Evolutionary conservation across 768 basidiomycete genomes (phyloP).

Genomic region (Dioszegia hungarica): DNA sequence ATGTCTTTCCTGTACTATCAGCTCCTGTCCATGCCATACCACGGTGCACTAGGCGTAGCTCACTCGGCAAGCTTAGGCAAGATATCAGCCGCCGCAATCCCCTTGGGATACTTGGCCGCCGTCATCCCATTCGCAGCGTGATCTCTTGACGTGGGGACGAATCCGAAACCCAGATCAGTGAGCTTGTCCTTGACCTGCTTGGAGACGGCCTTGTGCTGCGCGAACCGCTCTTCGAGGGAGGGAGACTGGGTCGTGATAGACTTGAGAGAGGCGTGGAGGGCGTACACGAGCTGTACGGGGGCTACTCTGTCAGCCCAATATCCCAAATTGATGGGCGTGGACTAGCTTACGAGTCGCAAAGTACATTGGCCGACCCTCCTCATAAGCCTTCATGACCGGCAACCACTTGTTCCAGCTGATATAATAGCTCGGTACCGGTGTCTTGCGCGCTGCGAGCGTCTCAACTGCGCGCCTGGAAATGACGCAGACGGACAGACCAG

Average conservation of each 20-base stretch:
- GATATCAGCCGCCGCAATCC: slow-evolving; percentile 69
- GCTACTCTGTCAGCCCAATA: slow-evolving; percentile 44
- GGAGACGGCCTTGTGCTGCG: slow-evolving; percentile 66
- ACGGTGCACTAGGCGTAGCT: background rate
- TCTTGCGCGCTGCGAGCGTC: slow-evolving; percentile 61
- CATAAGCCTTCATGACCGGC: slow-evolving; percentile 91
- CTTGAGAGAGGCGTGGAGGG: slow-evolving; percentile 74
- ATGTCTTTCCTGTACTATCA: slow-evolving; percentile 58
- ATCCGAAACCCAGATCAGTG: slow-evolving; percentile 62
- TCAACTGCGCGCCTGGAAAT: slow-evolving; percentile 75
- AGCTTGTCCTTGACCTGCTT: slow-evolving; percentile 65
- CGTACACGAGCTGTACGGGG: slow-evolving; percentile 89
- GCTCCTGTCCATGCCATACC: background rate
- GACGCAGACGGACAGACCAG: slow-evolving; percentile 81
- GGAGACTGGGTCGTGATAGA: slow-evolving; percentile 62
- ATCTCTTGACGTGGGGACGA: slow-evolving; percentile 60
- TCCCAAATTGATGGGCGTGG: background rate
- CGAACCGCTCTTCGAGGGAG: slow-evolving; percentile 73
- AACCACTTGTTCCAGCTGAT: slow-evolving; percentile 83
- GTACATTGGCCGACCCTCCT: slow-evolving; percentile 72
- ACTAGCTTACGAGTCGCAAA: slow-evolving; percentile 74
- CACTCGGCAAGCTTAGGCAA: slow-evolving; percentile 61
- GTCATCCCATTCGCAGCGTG: slow-evolving; percentile 92
- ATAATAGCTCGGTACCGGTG: slow-evolving; percentile 73
- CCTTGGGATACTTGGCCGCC: slow-evolving; percentile 73